A percentile compares a stretch with the other conserved stretches of the same genome.
phyloP scores from a whole-genome alignment of 2,329 filamentous ascomycete genomes.

The Ophiostoma montium region DNA sequence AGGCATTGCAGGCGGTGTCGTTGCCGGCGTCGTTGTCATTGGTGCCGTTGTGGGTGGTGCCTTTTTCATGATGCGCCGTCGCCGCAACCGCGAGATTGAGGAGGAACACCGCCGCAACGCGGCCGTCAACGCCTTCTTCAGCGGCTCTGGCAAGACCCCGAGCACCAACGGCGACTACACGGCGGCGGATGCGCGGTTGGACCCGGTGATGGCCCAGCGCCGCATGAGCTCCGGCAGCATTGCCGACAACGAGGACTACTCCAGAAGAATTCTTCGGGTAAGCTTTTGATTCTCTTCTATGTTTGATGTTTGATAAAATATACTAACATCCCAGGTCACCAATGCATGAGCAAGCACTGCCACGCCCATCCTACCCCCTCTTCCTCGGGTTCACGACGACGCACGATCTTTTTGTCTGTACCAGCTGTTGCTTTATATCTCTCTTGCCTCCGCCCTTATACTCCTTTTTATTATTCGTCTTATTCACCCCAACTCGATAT shows the following conservation, averaged over 20 bases:
- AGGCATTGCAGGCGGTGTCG: slow-evolving; percentile 75
- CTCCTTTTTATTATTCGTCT: not conserved
- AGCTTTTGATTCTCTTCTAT: slow-evolving; percentile 14
- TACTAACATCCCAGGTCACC: slow-evolving; percentile 23
- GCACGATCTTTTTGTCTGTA: slow-evolving; percentile 23
- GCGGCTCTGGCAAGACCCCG: slow-evolving; percentile 43
- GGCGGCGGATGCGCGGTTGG: slow-evolving; percentile 70
- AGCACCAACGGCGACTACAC: slow-evolving; percentile 51
- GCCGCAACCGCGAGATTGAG: slow-evolving; percentile 63
- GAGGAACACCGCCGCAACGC: slow-evolving; percentile 74
- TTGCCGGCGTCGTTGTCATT: slow-evolving; percentile 64
- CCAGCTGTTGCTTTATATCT: slow-evolving; percentile 20
- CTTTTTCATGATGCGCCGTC: slow-evolving; percentile 63
- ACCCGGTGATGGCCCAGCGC: slow-evolving; percentile 71
- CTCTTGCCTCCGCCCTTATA: slow-evolving; percentile 12
- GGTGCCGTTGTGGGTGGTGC: slow-evolving; percentile 51
- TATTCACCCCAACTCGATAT: not conserved
- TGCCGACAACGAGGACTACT: slow-evolving; percentile 94
- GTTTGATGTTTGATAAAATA: too few relatives aligned
- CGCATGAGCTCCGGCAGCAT: slow-evolving; percentile 91
- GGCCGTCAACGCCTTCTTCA: slow-evolving; percentile 64
- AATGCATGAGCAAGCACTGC: slow-evolving; percentile 35
- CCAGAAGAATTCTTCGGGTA: slow-evolving; percentile 88
- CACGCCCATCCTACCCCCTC: slow-evolving; percentile 11
- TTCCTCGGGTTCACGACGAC: slow-evolving; percentile 18